These are phyloP conservation scores for Wickerhamiella azyma DNA, from an alignment of 805 yeast genomes.

Conservation along the genomic window DNA sequence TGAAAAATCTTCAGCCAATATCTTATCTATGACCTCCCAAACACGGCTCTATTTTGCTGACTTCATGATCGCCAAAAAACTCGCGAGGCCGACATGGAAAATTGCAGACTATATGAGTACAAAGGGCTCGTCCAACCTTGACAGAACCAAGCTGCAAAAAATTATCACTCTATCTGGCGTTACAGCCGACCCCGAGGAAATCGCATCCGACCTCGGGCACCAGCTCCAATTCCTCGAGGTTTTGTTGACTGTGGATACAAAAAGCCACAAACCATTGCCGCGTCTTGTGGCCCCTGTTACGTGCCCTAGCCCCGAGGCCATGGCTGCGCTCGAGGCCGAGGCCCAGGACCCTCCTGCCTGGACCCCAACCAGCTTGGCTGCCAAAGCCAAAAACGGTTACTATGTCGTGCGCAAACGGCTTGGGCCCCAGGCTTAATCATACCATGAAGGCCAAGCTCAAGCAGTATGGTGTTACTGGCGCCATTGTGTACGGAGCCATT, in stretches of 20 bases:
- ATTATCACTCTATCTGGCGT: slow-evolving; percentile 12
- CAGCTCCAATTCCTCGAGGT: slow-evolving; percentile 29
- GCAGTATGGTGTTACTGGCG: neutral
- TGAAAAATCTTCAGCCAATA: too few species aligned
- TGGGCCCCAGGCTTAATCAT: slow-evolving; percentile 2
- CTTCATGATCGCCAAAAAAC: neutral
- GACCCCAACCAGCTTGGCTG: slow-evolving; percentile 22
- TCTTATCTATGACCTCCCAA: too few species aligned
- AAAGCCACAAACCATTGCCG: slow-evolving; percentile 24
- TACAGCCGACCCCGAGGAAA: slow-evolving; percentile 17
- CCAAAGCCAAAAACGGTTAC: slow-evolving; percentile 17
- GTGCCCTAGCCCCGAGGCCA: slow-evolving; percentile 15
- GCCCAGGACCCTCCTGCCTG: slow-evolving; percentile 16
- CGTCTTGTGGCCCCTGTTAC: slow-evolving; percentile 17
- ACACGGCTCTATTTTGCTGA: too few species aligned
- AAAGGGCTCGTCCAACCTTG: neutral
- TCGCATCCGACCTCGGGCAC: slow-evolving; percentile 22
- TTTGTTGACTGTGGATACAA: slow-evolving; percentile 25
- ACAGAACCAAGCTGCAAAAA: neutral
- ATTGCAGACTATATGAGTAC: slow-evolving; percentile 4
- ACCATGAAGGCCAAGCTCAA: neutral
- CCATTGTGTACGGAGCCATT: slow-evolving; percentile 1
- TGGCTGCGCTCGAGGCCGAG: slow-evolving; percentile 1
- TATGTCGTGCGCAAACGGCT: slow-evolving; percentile 17
- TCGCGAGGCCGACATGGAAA: slow-evolving; percentile 5